Base-by-base conservation (phyloP, 768 basidiomycete genomes). In the Naganishia antarctica region DNA sequence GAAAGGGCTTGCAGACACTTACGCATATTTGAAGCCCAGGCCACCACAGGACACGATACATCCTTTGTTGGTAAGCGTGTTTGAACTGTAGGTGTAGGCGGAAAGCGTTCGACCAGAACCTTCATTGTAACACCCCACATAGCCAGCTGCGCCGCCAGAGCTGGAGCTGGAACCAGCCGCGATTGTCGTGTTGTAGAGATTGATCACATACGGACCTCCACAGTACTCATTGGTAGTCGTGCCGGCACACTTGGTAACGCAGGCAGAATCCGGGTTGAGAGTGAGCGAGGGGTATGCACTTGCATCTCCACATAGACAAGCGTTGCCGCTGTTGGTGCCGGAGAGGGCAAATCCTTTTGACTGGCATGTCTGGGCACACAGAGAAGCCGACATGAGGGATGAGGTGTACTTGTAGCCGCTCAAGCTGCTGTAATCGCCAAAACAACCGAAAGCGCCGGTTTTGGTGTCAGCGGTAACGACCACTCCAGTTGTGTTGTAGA, bases 221-320 rank as follows among this genome's bases (percentile, higher is more conserved):
- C 70, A 71, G 25, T 18, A 40, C 51, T 70, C 66, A 16, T 25
- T 29, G 16, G 65, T 65, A 1, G 60, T 57, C 18, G 47, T 51
- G 50, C 70, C 70, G 15, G 64, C 43, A 68, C 71, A 74, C 16
- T 40, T 63, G 16, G 60, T 31, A 25, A 23, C 61, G 61, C 73
- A 74, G 15, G 62, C 40, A 11, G 65, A 46, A 47, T 72, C 71
- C 28, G 70, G 64, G 31, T 59, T 32, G 21, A 69, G 21, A 4
- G 32, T 57, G 21, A 57, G n/a, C 3, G 41, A 28, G 5, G 44
- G 11, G 8, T 62, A 64, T 26, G 65, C 47, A 37, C 40, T 67
- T n/a, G 63, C 53, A 13, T 68, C 70, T 26, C 69, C 70, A 66
- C 75, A 76, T 9, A 51, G 37, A 66, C 75, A 76, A 1, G 61